Percentiles rank a stretch among this genome's conserved stretches.
Conservation (phyloP, 345 rosid genomes). For the Dipteronia dyeriana region DNA sequence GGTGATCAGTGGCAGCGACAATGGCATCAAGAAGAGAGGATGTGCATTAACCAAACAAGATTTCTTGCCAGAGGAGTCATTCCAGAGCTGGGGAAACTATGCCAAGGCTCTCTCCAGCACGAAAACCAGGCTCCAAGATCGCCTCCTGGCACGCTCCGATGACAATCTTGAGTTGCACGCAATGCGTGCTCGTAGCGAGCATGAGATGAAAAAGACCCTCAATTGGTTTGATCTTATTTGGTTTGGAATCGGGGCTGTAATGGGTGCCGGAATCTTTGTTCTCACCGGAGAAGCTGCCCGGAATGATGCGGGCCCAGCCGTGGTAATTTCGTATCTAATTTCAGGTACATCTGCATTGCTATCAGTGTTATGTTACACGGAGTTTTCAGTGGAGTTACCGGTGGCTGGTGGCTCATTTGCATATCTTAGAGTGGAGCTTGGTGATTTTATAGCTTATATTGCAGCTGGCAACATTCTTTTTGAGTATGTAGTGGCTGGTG, state of each 20-base stretch:
- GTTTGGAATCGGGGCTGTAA: slow-evolving; percentile 62
- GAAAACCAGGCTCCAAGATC: slow-evolving; percentile 54
- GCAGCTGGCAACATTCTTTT: slow-evolving; percentile 87
- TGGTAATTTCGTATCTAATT: slow-evolving; percentile 48
- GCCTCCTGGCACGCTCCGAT: slow-evolving; percentile 46
- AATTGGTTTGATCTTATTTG: slow-evolving; percentile 72
- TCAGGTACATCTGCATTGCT: slow-evolving; percentile 53
- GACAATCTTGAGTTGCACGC: slow-evolving; percentile 53
- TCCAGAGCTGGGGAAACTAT: slow-evolving; percentile 53
- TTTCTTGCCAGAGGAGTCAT: slow-evolving; percentile 69
- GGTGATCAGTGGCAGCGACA: slow-evolving; percentile 19
- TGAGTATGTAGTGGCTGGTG: slow-evolving; percentile 69
- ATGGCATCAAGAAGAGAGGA: slow-evolving; percentile 26
- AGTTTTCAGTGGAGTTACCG: slow-evolving; percentile 54
- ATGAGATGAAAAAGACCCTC: slow-evolving; percentile 59
- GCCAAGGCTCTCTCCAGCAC: slow-evolving; percentile 50
- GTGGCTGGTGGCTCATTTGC: slow-evolving; percentile 67
- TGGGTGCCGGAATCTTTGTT: slow-evolving; percentile 71
- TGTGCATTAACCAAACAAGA: slow-evolving; percentile 41
- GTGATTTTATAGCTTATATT: slow-evolving; percentile 73
- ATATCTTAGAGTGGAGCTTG: slow-evolving; percentile 74
- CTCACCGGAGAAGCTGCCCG: slow-evolving; percentile 63
- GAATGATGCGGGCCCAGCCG: slow-evolving; percentile 52
- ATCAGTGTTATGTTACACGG: slow-evolving; percentile 60
- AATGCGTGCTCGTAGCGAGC: slow-evolving; percentile 48